phyloP scores from a whole-genome alignment of 768 basidiomycete genomes.

The Guyanaporus albipodus region DNA sequence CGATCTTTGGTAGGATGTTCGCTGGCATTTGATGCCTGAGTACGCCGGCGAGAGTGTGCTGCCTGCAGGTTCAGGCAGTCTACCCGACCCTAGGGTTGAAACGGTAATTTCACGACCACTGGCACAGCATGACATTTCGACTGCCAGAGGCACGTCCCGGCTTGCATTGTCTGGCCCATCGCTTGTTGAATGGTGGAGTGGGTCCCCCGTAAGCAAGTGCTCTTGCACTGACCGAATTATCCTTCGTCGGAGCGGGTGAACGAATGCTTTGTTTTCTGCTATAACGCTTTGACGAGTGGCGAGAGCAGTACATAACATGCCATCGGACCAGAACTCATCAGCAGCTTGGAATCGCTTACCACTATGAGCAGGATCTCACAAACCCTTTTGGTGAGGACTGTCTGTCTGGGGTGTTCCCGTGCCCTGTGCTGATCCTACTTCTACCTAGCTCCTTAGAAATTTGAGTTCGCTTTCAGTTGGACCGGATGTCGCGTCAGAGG shows the following conservation, averaged over 20 bases:
- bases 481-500: constrained; percentile 12
- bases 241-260: constrained; percentile 7
- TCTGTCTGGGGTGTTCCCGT: not conserved
- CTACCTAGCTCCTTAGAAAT: constrained; percentile 25
- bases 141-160: constrained; percentile 1
- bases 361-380: constrained; percentile 32
- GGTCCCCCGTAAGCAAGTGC: constrained; percentile 10
- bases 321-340: not conserved
- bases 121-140: constrained; percentile 5
- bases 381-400: constrained; percentile 26
- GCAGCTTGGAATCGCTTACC: not conserved
- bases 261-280: constrained; percentile 20
- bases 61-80: not conserved
- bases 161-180: constrained; percentile 12
- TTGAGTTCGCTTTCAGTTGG: constrained; percentile 16
- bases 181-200: not conserved
- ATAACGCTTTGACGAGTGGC: constrained; percentile 26
- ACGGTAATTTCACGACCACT: constrained; percentile 1
- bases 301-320: constrained; percentile 23
- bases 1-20: constrained; percentile 4
- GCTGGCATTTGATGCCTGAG: not conserved
- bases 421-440: not conserved
- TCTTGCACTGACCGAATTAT: constrained; percentile 9
- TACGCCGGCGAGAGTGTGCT: not conserved
- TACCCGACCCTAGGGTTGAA: not conserved